A percentile compares a stretch with the other conserved stretches of the same genome.
These are phyloP conservation scores for Iris macrosiphon DNA, from an alignment of 106 monocot genomes.

Conservation along the genomic window DNA sequence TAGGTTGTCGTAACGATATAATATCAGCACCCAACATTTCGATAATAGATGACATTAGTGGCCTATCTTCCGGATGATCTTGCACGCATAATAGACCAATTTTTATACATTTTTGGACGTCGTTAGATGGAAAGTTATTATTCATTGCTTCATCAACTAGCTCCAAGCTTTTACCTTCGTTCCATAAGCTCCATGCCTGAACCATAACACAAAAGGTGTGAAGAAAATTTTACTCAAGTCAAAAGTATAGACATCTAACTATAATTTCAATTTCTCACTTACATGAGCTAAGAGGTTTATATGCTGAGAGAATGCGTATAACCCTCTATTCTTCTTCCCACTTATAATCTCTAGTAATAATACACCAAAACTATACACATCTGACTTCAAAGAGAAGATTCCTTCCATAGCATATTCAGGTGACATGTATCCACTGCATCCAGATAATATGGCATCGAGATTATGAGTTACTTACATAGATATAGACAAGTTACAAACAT, in stretches of 20 bases:
- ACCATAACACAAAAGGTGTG: neutral
- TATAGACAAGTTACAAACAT: too few relatives aligned
- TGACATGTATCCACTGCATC: constrained; percentile 39
- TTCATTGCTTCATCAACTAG: constrained; percentile 19
- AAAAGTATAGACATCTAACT: neutral
- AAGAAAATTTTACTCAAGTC: neutral
- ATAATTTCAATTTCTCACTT: constrained; percentile 8
- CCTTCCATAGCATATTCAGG: constrained; percentile 43
- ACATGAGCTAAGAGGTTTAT: constrained; percentile 20
- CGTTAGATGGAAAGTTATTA: neutral
- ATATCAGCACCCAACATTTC: constrained; percentile 10
- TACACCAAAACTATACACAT: constrained; percentile 40
- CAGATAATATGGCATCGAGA: neutral
- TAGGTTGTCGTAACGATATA: constrained; percentile 11
- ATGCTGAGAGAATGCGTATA: neutral
- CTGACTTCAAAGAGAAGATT: constrained; percentile 34
- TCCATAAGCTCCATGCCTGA: constrained; percentile 33
- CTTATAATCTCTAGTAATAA: constrained; percentile 31
- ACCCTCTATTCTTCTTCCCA: constrained; percentile 27
- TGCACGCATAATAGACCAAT: constrained; percentile 27
- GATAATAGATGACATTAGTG: constrained; percentile 15
- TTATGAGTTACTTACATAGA: too few relatives aligned
- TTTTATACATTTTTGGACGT: constrained; percentile 10
- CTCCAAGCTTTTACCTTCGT: constrained; percentile 12
- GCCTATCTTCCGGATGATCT: constrained; percentile 17